phyloP scores from a whole-genome alignment of 2,329 filamentous ascomycete genomes.

The Cladosporium oxysporum region DNA sequence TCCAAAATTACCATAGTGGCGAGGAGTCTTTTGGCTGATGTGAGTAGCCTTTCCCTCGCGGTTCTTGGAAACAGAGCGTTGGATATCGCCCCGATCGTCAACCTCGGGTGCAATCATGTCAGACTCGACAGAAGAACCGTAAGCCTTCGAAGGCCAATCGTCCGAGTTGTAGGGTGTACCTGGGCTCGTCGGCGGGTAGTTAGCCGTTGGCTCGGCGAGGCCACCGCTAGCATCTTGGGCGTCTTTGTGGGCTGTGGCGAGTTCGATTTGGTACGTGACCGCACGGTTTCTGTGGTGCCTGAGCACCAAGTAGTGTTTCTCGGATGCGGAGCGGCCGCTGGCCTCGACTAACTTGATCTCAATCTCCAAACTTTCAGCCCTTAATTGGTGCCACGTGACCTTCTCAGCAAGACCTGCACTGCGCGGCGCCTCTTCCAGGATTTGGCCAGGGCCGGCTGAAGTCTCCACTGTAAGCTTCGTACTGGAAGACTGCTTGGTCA shows the following conservation, averaged over 20 bases:
- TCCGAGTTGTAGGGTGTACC: neutral
- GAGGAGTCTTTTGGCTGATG: neutral
- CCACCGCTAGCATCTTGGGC: conserved; percentile 21
- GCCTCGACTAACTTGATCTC: neutral
- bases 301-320: neutral
- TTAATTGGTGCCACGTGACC: conserved; percentile 1
- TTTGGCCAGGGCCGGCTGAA: neutral
- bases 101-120: neutral
- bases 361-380: neutral
- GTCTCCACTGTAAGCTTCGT: neutral
- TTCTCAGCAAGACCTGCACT: neutral
- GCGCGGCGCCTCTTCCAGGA: neutral
- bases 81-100: neutral
- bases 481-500: neutral
- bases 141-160: neutral
- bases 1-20: neutral
- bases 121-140: neutral
- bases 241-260: conserved; percentile 22
- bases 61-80: neutral
- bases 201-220: neutral
- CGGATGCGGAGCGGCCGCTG: neutral
- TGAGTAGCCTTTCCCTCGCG: neutral
- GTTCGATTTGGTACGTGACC: conserved; percentile 11
- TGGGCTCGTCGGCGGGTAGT: neutral
- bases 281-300: neutral